A percentile compares a stretch with the other conserved stretches of the same genome.
phyloP scores from a whole-genome alignment of 1,284 basidiomycete species.

The Cutaneotrichosporon sp. region DNA sequence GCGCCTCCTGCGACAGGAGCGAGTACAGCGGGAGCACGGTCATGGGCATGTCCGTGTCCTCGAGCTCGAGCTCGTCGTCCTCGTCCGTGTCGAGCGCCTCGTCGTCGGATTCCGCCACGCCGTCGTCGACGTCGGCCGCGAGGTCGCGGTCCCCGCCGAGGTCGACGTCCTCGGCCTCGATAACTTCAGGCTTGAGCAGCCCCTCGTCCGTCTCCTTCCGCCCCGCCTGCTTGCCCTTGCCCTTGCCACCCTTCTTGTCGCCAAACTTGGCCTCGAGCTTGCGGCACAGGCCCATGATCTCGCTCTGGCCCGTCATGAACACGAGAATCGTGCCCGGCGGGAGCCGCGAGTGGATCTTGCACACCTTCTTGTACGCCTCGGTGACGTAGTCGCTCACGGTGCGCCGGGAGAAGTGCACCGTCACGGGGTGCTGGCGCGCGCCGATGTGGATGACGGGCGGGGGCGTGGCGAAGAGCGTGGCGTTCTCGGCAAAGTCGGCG shows the following conservation, averaged over 20 bases:
- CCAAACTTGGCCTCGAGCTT: slow-evolving; percentile 80
- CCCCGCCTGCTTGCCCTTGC: slow-evolving; percentile 10
- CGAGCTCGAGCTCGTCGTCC: slow-evolving; percentile 53
- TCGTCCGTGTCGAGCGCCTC: slow-evolving; percentile 55
- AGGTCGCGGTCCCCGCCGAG: slow-evolving; percentile 53
- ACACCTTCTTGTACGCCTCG: slow-evolving; percentile 86
- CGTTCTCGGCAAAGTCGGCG: slow-evolving; percentile 88
- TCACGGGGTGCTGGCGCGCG: slow-evolving; percentile 93
- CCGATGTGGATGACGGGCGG: slow-evolving; percentile 89
- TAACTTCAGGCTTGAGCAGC: slow-evolving; percentile 36
- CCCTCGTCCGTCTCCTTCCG: slow-evolving; percentile 14
- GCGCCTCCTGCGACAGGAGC: slow-evolving; percentile 68
- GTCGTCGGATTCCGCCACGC: slow-evolving; percentile 51
- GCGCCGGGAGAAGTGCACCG: slow-evolving; percentile 86
- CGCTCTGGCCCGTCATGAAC: slow-evolving; percentile 76
- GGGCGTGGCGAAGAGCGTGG: slow-evolving; percentile 72
- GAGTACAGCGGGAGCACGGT: slow-evolving; percentile 75
- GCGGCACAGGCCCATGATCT: slow-evolving; percentile 67
- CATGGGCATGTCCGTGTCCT: slow-evolving; percentile 59
- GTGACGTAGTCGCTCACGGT: slow-evolving; percentile 85
- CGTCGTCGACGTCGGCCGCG: slow-evolving; percentile 57
- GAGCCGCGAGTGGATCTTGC: slow-evolving; percentile 72
- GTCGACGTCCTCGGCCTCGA: slow-evolving; percentile 55
- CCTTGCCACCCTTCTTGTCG: slow-evolving; percentile 56
- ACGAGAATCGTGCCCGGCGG: slow-evolving; percentile 72